A percentile compares a stretch with the other conserved stretches of the same genome.
These are phyloP conservation scores for Pleurotus cornucopiae DNA, from an alignment of 768 basidiomycete species.

Conservation along the genomic window DNA sequence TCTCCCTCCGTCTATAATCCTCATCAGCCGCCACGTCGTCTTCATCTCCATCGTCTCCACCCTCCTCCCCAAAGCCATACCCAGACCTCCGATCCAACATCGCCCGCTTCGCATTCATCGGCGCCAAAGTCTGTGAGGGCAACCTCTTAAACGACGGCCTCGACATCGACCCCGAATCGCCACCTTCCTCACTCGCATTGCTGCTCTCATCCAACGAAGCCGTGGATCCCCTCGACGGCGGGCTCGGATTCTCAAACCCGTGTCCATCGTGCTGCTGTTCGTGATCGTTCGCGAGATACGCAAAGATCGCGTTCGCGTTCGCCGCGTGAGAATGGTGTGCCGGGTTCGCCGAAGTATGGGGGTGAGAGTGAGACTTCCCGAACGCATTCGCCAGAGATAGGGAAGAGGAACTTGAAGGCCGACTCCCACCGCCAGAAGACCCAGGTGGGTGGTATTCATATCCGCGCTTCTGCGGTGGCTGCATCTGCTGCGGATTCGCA, in stretches of 20 bases:
- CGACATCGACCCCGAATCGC: slow-evolving; percentile 12
- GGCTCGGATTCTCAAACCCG: slow-evolving; percentile 8
- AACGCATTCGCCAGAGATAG: slow-evolving; percentile 39
- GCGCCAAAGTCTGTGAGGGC: slow-evolving; percentile 70
- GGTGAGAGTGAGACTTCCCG: slow-evolving; percentile 15
- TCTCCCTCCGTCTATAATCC: not conserved
- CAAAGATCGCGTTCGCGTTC: slow-evolving; percentile 6
- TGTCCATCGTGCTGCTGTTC: not conserved
- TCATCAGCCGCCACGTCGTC: slow-evolving; percentile 16
- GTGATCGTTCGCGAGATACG: not conserved
- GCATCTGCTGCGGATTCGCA: too few relatives aligned
- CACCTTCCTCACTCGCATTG: slow-evolving; percentile 8
- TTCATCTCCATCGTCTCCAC: slow-evolving; percentile 21
- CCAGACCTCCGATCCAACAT: slow-evolving; percentile 24
- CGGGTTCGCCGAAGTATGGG: not conserved
- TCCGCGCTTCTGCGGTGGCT: not conserved
- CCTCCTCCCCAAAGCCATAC: too few relatives aligned
- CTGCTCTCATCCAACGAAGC: slow-evolving; percentile 29
- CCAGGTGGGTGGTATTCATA: not conserved
- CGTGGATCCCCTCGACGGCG: slow-evolving; percentile 24
- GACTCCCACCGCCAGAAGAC: not conserved
- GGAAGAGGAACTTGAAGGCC: slow-evolving; percentile 13
- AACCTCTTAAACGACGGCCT: slow-evolving; percentile 72
- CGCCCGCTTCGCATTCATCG: slow-evolving; percentile 50
- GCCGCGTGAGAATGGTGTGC: not conserved